Percentiles rank a stretch among this genome's conserved stretches.
Evolutionary conservation across 2,329 filamentous ascomycete species (phyloP).

Genomic region (Fusarium pilosicola): DNA sequence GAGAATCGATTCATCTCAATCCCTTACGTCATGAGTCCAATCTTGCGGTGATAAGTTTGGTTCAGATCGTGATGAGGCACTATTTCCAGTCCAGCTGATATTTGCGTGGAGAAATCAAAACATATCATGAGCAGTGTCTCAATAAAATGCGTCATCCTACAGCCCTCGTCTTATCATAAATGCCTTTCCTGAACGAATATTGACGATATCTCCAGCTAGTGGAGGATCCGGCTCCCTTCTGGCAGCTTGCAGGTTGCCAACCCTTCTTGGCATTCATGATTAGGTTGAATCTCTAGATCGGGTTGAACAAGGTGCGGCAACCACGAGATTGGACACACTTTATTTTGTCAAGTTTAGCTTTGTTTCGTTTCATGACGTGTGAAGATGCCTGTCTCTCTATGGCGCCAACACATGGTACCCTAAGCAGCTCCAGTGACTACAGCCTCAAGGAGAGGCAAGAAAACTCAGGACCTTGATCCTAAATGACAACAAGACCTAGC

Average conservation of each 20-base stretch:
- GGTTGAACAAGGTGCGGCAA: constrained; percentile 31
- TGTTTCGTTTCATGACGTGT: constrained; percentile 41
- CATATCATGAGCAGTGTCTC: constrained; percentile 18
- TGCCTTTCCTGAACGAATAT: neutral
- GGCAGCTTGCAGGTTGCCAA: neutral
- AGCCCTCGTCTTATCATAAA: constrained; percentile 2
- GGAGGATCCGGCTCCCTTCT: neutral
- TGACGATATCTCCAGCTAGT: constrained; percentile 8
- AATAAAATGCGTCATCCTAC: constrained; percentile 32
- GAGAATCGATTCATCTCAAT: constrained; percentile 12
- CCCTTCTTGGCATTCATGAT: constrained; percentile 21
- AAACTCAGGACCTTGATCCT: neutral
- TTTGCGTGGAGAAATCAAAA: constrained; percentile 9
- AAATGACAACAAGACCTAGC: too few species aligned
- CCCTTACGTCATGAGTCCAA: constrained; percentile 36
- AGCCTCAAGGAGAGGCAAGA: neutral
- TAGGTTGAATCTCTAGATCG: constrained; percentile 26
- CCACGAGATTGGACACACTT: constrained; percentile 20
- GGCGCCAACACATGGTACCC: constrained; percentile 34
- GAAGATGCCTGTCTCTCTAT: constrained; percentile 8
- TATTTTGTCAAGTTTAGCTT: constrained; percentile 18
- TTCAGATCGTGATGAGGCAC: neutral
- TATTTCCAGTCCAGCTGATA: constrained; percentile 10
- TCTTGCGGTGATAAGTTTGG: neutral
- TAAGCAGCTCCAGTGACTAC: neutral